phyloP scores from a whole-genome alignment of 2,329 filamentous ascomycete genomes.

The Shiraia sp. region DNA sequence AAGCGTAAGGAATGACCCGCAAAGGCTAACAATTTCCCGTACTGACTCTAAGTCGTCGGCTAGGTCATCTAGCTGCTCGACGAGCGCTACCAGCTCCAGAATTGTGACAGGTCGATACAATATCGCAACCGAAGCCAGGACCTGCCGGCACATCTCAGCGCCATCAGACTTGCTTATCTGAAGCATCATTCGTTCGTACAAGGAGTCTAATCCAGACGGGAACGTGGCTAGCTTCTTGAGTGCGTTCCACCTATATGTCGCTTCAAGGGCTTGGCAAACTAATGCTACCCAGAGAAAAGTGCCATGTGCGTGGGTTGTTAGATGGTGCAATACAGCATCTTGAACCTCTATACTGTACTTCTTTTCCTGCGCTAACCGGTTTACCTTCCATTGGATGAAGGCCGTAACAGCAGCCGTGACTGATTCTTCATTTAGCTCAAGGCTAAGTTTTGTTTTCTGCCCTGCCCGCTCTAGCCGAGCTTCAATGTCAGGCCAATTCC shows the following conservation, averaged over 20 bases:
- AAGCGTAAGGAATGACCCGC: conserved; percentile 40
- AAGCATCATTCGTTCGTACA: conserved; percentile 49
- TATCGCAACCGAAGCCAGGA: conserved; percentile 40
- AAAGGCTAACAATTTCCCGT: conserved; percentile 36
- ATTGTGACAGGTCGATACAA: conserved; percentile 46
- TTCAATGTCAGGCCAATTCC: conserved; percentile 37
- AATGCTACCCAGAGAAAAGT: conserved; percentile 40
- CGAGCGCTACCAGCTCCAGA: conserved; percentile 37
- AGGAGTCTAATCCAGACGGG: conserved; percentile 41
- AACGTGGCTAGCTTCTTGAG: conserved; percentile 26
- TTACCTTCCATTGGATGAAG: conserved; percentile 46
- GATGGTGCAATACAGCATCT: conserved; percentile 26
- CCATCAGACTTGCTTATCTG: conserved; percentile 36
- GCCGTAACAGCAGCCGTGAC: conserved; percentile 40
- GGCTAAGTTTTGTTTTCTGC: conserved; percentile 30
- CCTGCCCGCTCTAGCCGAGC: conserved; percentile 24
- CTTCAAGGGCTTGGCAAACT: conserved; percentile 43
- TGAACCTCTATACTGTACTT: conserved; percentile 41
- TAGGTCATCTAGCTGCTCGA: conserved; percentile 12
- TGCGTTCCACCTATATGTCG: conserved; percentile 15
- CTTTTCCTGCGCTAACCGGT: conserved; percentile 28
- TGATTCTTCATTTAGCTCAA: conserved; percentile 42
- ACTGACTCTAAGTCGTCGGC: conserved; percentile 9
- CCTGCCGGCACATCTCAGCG: conserved; percentile 33
- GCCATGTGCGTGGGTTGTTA: conserved; percentile 39